Base-by-base conservation (phyloP, 2,329 filamentous ascomycete genomes). In the Neoascochyta sp. region DNA sequence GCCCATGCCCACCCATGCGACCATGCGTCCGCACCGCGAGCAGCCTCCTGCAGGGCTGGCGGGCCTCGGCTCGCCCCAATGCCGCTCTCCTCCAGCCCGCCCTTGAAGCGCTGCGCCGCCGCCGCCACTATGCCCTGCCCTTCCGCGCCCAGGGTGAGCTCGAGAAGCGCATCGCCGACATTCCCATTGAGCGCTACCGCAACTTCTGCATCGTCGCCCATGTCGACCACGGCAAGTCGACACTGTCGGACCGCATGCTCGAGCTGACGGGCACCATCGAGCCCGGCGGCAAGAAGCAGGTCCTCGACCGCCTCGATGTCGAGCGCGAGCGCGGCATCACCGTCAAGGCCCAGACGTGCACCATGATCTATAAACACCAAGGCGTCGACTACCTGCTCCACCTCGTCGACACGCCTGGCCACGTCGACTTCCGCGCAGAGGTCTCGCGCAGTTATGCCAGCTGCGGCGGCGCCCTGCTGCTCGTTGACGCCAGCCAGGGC, bases 121-220 rank as follows among this genome's bases (percentile, higher is more conserved):
- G 25, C 50, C 34, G 35, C 19, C 47, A 42, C 27, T 57, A 56
- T 40, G 67, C 67, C 17, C 53, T 59, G 30, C 52, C 60, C 7
- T 51, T 54, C 41, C 64, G 64, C 39, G 43, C 61, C 11, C 62
- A 62, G 36, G 58, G 70, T n/a, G 71, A 74, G 14, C 68, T 83
- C 13, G 79, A 83, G 57, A 66, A 69, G 35, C 70, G 79, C 44
- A 88, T 90, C 38, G 71, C 79, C 10, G 78, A 76, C 5, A 89
- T 90, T 32, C 85, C 85, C 3, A 82, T 89, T 52, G 78, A 83
- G 34, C 77, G 85, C 12, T 90, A 76, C 54, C 83, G 92, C 42
- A 98, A 98, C 64, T 98, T 98, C 63, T 98, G 92, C 66, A 96
- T 98, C 54, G 90, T 98, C 29, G 92, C 92, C 7, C 92, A 98